Evolutionary conservation across 305 asterid genomes (phyloP).

Genomic region (Fraxinus dipetala): DNA sequence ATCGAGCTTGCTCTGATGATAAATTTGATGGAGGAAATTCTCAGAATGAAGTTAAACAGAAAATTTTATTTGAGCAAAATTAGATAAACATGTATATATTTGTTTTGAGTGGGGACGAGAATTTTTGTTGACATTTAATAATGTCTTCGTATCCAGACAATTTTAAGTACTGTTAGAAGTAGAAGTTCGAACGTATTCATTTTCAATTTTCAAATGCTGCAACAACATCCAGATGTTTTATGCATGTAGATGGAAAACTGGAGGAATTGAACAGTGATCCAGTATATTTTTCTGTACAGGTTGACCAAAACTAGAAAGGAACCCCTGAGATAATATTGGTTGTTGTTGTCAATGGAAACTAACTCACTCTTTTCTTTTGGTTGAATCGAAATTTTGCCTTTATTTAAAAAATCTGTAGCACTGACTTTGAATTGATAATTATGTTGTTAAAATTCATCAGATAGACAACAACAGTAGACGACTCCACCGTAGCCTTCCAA

Average conservation of each 20-base stretch:
- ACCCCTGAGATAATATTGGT: not conserved
- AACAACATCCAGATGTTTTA: not conserved
- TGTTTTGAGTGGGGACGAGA: not conserved
- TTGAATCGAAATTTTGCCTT: slow-evolving; percentile 5
- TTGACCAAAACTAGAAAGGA: not conserved
- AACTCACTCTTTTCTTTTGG: not conserved
- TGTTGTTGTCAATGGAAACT: not conserved
- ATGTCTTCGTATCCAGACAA: not conserved
- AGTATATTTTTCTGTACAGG: not conserved
- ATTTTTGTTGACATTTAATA: not conserved
- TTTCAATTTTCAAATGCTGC: not conserved
- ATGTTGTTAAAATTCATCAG: slow-evolving; percentile 37
- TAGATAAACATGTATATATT: not conserved
- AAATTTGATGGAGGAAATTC: not conserved
- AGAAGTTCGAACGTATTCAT: not conserved
- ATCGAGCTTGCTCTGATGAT: not conserved
- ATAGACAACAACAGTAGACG: slow-evolving; percentile 27
- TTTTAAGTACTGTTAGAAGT: not conserved
- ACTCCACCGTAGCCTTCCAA: slow-evolving; percentile 36
- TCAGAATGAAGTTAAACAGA: not conserved
- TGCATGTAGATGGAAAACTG: not conserved
- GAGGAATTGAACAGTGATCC: not conserved
- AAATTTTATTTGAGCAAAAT: not conserved
- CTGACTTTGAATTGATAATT: slow-evolving; percentile 3
- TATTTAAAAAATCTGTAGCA: not conserved